These are phyloP conservation scores for Aphanoascus verrucosus DNA, from an alignment of 2,329 filamentous ascomycete genomes.

Conservation along the genomic window DNA sequence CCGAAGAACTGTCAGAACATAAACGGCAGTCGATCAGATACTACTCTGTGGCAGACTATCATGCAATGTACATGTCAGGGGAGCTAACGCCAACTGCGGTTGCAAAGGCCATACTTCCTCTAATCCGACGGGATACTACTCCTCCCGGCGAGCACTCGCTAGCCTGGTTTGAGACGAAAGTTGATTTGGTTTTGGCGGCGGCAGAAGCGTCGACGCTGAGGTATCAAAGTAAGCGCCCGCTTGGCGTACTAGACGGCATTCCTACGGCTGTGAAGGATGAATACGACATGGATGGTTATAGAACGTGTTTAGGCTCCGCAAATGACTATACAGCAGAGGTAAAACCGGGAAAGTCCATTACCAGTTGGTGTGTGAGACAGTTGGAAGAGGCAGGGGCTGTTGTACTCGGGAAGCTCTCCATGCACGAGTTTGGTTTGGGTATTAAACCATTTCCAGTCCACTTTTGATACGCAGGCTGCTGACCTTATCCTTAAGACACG, in stretches of 20 bases:
- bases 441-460: constrained; percentile 15
- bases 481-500: constrained; percentile 41
- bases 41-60: constrained; percentile 64
- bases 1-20: constrained; percentile 23
- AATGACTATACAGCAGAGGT: constrained; percentile 39
- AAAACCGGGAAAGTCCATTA: constrained; percentile 32
- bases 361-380: constrained; percentile 54
- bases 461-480: not conserved
- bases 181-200: constrained; percentile 52
- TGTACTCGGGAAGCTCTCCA: constrained; percentile 59
- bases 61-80: constrained; percentile 59
- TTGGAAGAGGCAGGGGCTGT: constrained; percentile 59
- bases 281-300: constrained; percentile 54
- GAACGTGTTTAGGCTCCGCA: constrained; percentile 50
- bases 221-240: constrained; percentile 51
- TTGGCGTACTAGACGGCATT: constrained; percentile 63
- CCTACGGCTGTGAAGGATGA: constrained; percentile 72
- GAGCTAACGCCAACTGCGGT: constrained; percentile 62
- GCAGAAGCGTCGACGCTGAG: constrained; percentile 62
- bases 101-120: constrained; percentile 56
- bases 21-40: constrained; percentile 35
- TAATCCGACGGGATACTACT: constrained; percentile 51
- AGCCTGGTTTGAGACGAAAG: constrained; percentile 59
- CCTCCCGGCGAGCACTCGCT: constrained; percentile 52
- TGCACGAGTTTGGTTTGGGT: constrained; percentile 62